Evolutionary conservation across 1,139 yeast species (phyloP).

Genomic region (Lodderomyces jiufengensis): DNA sequence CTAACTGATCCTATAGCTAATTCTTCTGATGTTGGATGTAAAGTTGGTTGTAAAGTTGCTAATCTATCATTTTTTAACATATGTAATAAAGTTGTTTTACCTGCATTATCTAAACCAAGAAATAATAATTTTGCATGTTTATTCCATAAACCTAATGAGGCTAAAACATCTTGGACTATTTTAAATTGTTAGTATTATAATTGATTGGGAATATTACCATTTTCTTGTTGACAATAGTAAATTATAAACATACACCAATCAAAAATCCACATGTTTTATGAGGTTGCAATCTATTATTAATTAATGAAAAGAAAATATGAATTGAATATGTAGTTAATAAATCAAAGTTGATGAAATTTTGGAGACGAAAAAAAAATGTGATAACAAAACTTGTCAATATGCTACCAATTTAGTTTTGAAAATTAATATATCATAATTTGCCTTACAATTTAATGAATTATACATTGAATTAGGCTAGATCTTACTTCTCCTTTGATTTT

Average conservation of each 20-base stretch:
- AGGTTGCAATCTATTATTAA: background rate
- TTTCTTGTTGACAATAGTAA: too few relatives aligned
- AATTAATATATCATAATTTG: too few relatives aligned
- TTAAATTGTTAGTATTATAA: conserved; percentile 18
- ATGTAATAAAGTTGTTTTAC: conserved; percentile 93
- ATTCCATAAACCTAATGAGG: conserved; percentile 94
- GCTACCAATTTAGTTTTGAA: too few relatives aligned
- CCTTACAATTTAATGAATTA: too few relatives aligned
- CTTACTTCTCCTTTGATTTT: too few relatives aligned
- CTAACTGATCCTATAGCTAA: conserved; percentile 93
- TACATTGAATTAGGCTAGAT: too few relatives aligned
- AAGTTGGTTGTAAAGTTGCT: conserved; percentile 96
- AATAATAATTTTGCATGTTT: conserved; percentile 95
- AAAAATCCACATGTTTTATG: conserved; percentile 33
- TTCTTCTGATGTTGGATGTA: conserved; percentile 98
- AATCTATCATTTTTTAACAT: conserved; percentile 97
- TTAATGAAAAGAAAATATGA: too few relatives aligned
- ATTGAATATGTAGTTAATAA: too few relatives aligned
- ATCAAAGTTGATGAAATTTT: too few relatives aligned
- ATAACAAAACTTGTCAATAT: too few relatives aligned
- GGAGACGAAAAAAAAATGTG: too few relatives aligned
- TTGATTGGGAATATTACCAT: background rate
- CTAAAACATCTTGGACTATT: conserved; percentile 82
- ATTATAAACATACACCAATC: conserved; percentile 50
- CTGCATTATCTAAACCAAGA: conserved; percentile 97